phyloP scores from a whole-genome alignment of 2,329 filamentous ascomycete species.

The Colletotrichum acutatum region DNA sequence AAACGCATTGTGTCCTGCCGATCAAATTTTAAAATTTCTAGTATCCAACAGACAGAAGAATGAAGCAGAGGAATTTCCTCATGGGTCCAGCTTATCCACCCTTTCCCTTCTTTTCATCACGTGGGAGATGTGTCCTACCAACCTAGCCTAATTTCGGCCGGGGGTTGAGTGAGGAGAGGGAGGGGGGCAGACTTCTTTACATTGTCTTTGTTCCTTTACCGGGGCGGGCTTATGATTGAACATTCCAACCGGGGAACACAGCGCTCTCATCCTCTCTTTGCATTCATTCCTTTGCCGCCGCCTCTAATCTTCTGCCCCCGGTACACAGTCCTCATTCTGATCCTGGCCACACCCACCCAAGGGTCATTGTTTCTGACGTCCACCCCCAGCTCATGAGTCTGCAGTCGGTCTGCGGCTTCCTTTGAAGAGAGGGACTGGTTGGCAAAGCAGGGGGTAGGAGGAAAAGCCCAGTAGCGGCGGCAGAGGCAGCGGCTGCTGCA shows the following conservation, averaged over 20 bases:
- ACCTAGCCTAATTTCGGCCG: slow-evolving; percentile 27
- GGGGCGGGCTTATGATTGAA: slow-evolving; percentile 17
- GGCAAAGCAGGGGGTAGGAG: slow-evolving; percentile 3
- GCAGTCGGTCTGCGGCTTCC: slow-evolving; percentile 25
- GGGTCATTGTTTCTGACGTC: slow-evolving; percentile 31
- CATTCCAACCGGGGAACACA: slow-evolving; percentile 14
- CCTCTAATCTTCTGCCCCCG: slow-evolving; percentile 13
- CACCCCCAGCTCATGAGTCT: slow-evolving; percentile 13
- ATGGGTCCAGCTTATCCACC: background rate
- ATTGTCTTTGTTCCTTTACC: slow-evolving; percentile 34
- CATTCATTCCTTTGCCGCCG: slow-evolving; percentile 30
- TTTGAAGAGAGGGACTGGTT: slow-evolving; percentile 28
- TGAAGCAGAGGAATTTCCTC: slow-evolving; percentile 6
- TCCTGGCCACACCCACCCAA: slow-evolving; percentile 14
- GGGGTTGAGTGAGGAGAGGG: slow-evolving; percentile 9
- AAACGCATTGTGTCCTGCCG: slow-evolving; percentile 34
- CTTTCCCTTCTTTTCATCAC: slow-evolving; percentile 28
- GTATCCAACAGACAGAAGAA: slow-evolving; percentile 20
- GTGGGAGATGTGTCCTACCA: slow-evolving; percentile 20
- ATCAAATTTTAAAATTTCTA: slow-evolving; percentile 30
- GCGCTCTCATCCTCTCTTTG: slow-evolving; percentile 14
- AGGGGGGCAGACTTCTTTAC: background rate
- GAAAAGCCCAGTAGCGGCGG: slow-evolving; percentile 7
- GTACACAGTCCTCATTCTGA: slow-evolving; percentile 24
- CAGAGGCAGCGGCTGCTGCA: slow-evolving; percentile 17